Base-by-base conservation (phyloP, 805 yeast species). In the Nadsonia fulvescens region DNA sequence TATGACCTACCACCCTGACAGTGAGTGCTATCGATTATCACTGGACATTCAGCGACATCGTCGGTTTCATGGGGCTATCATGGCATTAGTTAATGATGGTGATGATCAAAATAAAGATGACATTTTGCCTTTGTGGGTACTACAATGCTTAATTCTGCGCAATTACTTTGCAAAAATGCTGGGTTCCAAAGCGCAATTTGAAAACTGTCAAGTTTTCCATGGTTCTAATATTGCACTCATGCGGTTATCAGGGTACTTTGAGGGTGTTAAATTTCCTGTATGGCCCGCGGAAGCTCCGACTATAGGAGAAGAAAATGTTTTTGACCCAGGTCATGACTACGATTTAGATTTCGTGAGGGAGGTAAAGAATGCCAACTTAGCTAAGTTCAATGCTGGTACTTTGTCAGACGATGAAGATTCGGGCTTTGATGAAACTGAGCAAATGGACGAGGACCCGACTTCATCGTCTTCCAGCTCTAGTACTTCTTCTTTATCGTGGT, bases 151-250 rank as follows among this genome's bases (percentile, higher is more conserved):
- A 20, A 32, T 46, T 13, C 32, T 46, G 21, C 34, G 40, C 2
- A 36, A 38, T 18, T 45, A 44, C 26, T 46, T 42, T 22, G 42
- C 35, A 25, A 35, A 40, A 19, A 37, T 38, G 33, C 33, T 43
- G n/a, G 51, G 52, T 7, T 32, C 42, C 20, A 30, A 35, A 8
- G 33, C 32, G 14, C 48, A 40, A 17, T 40, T 35, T 27, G 51
- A 46, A 19, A 43, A 45, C 38, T 36, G 49, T 2, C 49, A 44
- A 28, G 30, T 44, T 11, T 44, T 44, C 29, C 49, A 44, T 25
- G 43, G 48, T 11, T 37, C 47, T 2, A 38, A 38, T 19, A 40
- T 44, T 12, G 40, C 47, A 7, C 27, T 44, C 6, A 27, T 44
- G 24, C 34, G 45, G 15, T 36, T 44, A 18, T 42, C 49, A 2